phyloP scores from a whole-genome alignment of 2,329 filamentous ascomycete genomes.

The Mycogone perniciosa region DNA sequence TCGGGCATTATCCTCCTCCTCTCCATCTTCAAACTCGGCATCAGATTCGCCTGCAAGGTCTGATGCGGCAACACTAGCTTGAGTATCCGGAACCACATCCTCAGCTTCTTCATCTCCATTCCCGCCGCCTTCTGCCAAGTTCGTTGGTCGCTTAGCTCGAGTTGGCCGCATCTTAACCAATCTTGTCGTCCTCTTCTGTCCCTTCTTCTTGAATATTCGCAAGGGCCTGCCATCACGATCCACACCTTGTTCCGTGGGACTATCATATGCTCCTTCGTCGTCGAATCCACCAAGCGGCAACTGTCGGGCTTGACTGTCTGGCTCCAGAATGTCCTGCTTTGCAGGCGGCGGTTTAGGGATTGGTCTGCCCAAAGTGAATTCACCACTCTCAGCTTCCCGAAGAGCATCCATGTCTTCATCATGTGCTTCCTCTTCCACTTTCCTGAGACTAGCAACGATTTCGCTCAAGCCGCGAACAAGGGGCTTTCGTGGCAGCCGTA shows the following conservation, averaged over 20 bases:
- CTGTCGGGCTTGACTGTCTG: slow-evolving; percentile 38
- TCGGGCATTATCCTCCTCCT: slow-evolving; percentile 12
- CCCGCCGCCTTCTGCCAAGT: slow-evolving; percentile 23
- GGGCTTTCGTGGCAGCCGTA: slow-evolving; percentile 51
- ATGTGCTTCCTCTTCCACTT: slow-evolving; percentile 60
- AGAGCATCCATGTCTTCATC: slow-evolving; percentile 71
- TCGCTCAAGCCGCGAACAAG: slow-evolving; percentile 66
- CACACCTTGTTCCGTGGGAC: slow-evolving; percentile 40
- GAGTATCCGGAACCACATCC: slow-evolving; percentile 27
- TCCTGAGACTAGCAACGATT: slow-evolving; percentile 64
- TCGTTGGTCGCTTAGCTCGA: slow-evolving; percentile 40
- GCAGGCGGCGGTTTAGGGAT: slow-evolving; percentile 18
- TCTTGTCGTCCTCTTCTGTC: slow-evolving; percentile 71
- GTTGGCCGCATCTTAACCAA: slow-evolving; percentile 57
- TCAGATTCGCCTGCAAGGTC: slow-evolving; percentile 13
- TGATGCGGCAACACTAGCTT: slow-evolving; percentile 13
- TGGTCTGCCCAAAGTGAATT: slow-evolving; percentile 19
- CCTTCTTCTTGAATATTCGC: slow-evolving; percentile 73
- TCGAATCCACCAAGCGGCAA: slow-evolving; percentile 56
- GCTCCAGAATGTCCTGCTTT: slow-evolving; percentile 33
- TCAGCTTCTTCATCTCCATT: slow-evolving; percentile 32
- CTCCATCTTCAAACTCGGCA: slow-evolving; percentile 16
- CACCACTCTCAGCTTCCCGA: slow-evolving; percentile 59
- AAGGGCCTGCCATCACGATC: slow-evolving; percentile 54
- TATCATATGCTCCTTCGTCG: slow-evolving; percentile 54